Base-by-base conservation (phyloP, 768 basidiomycete species). In the Russula sp. region DNA sequence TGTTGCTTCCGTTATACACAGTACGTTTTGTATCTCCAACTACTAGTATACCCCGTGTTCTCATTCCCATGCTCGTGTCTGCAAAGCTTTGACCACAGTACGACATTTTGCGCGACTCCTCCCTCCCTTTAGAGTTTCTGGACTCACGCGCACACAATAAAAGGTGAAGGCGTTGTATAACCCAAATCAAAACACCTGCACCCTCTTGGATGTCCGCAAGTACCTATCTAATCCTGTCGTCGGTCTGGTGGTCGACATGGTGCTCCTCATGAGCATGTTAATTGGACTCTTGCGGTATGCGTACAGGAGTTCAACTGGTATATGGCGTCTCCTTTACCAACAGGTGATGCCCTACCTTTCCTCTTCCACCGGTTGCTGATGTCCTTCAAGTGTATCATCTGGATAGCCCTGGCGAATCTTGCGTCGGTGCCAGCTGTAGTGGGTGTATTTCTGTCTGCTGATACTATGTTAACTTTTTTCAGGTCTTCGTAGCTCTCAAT, bases 311-410 rank as follows among this genome's bases (percentile, higher is more conserved):
- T n/a, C 44, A 44, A 44, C 44, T 9, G 44, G 44, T 44, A 49
- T 57, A 35, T 57, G 57, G 57, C 10, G 18, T 22, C 20, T 57
- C 8, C 47, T 57, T 27, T 57, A 57, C 35, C 57, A 57, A 57
- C 47, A 58, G 47, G 57, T 58, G n/a, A 50, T 14, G 11, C 42
- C 6, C n/a, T 13, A 6, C 45, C 7, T 20, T 18, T 34, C 44
- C 14, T 35, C 40, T 32, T 32, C 5, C 16, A 20, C 20, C 0
- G 31, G 32, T 44, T 44, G 20, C 20, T 59, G n/a, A 45, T 8
- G 2, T 14, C 7, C 32, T 44, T 22, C n/a, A 14, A 59, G 58
- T 59, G 50, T 27, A 52, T 59, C 6, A 44, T 59, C 14, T 59
- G 58, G 58, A 52, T 59, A 22, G 31, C 14, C 11, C 22, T 59